Evolutionary conservation across 257 asterid genomes (phyloP).

Genomic region (Paraleonurus japonicus): DNA sequence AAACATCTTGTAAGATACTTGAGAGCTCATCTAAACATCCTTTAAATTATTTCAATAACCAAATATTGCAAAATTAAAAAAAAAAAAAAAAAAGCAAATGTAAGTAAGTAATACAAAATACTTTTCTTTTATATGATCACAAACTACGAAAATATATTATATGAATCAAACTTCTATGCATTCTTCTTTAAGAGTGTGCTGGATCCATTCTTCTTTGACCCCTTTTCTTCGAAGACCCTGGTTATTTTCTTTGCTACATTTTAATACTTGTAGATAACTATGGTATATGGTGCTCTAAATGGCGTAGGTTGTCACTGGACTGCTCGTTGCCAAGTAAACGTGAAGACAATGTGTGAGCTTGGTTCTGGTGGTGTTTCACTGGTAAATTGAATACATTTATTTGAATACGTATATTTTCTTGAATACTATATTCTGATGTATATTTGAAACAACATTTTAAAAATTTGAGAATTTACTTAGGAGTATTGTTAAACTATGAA

Average conservation of each 20-base stretch:
- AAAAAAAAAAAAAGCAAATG: not conserved
- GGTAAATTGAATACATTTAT: conserved; percentile 40
- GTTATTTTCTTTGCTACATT: not conserved
- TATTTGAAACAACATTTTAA: not conserved
- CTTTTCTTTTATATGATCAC: not conserved
- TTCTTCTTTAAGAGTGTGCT: not conserved
- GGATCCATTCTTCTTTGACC: not conserved
- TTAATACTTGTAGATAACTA: not conserved
- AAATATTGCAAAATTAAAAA: not conserved
- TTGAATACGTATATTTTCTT: not conserved
- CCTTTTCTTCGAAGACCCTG: not conserved
- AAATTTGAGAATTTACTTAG: conserved; percentile 9
- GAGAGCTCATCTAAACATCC: not conserved
- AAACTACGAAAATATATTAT: not conserved
- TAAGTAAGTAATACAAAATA: not conserved
- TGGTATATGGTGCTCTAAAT: conserved; percentile 18
- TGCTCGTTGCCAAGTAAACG: conserved; percentile 95
- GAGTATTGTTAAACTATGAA: not conserved
- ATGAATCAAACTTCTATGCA: not conserved
- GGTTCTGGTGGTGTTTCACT: conserved; percentile 95
- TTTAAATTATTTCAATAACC: not conserved
- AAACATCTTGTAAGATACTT: not conserved
- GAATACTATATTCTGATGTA: conserved; percentile 7
- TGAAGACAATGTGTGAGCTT: conserved; percentile 92
- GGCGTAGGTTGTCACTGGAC: conserved; percentile 77